A percentile compares a stretch with the other conserved stretches of the same genome.
These are phyloP conservation scores for Escovopsis sp. DNA, from an alignment of 2,329 filamentous ascomycete species.

Conservation along the genomic window DNA sequence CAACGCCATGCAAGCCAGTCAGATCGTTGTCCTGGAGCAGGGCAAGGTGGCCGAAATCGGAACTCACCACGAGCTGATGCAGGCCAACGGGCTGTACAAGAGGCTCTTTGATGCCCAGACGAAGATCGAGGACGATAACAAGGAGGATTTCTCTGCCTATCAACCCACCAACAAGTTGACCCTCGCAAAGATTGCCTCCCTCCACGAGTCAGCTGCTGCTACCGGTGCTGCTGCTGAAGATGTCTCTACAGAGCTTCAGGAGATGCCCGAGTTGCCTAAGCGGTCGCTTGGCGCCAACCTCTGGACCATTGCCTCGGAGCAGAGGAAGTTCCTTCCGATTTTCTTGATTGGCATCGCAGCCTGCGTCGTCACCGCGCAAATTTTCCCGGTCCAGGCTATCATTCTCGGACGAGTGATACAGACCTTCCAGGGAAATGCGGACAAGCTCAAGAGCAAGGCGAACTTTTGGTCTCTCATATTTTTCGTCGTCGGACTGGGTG, in stretches of 20 bases:
- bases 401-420: neutral
- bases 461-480: conserved; percentile 36
- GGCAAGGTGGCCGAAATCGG: neutral
- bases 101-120: neutral
- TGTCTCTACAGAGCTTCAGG: conserved; percentile 25
- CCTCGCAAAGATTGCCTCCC: neutral
- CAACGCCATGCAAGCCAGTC: neutral
- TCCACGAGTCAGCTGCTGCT: neutral
- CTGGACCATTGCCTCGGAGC: neutral
- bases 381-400: conserved; percentile 1
- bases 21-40: neutral
- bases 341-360: neutral
- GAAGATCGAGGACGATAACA: neutral
- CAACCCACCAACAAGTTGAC: neutral
- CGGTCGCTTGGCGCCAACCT: neutral
- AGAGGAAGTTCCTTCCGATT: neutral
- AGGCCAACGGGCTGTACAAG: neutral
- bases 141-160: neutral
- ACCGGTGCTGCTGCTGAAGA: no score
- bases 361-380: neutral
- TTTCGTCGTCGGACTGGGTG: conserved; percentile 24
- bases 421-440: neutral
- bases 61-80: neutral
- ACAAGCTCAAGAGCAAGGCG: conserved; percentile 8
- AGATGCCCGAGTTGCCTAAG: conserved; percentile 1